A percentile compares a stretch with the other conserved stretches of the same genome.
These are phyloP conservation scores for Tuber microsphaerosporum DNA, from an alignment of 495 filamentous ascomycete species.

Conservation along the genomic window DNA sequence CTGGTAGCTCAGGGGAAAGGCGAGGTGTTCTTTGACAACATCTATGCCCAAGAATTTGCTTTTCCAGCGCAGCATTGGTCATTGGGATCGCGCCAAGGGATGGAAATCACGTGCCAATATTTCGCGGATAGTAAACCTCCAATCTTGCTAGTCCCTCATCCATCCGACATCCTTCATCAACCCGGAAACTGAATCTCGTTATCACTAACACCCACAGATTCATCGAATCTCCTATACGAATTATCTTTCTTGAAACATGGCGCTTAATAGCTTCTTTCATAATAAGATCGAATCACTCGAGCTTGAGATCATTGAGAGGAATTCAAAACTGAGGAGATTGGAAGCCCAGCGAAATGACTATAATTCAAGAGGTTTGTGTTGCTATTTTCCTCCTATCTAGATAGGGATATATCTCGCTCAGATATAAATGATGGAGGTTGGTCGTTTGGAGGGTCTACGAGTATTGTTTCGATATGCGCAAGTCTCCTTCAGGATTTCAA, in stretches of 20 bases:
- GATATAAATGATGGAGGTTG: background rate
- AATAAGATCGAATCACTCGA: constrained; percentile 99
- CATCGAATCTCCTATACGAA: constrained; percentile 1
- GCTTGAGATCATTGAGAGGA: constrained; percentile 97
- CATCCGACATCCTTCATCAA: constrained; percentile 19
- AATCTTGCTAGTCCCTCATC: constrained; percentile 15
- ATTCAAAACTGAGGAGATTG: constrained; percentile 85
- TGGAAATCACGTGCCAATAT: constrained; percentile 32
- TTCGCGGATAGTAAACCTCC: constrained; percentile 15
- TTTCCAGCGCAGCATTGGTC: constrained; percentile 5
- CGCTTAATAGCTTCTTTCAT: constrained; percentile 97
- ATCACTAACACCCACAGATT: constrained; percentile 21
- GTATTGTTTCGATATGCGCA: background rate
- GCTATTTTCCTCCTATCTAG: background rate
- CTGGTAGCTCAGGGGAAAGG: constrained; percentile 31
- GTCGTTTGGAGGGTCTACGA: background rate
- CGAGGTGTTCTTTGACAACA: constrained; percentile 36
- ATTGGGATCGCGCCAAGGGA: constrained; percentile 13
- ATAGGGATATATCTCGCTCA: background rate
- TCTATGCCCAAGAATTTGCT: constrained; percentile 14
- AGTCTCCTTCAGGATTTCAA: background rate
- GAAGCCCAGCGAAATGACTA: constrained; percentile 99
- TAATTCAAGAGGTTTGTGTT: constrained; percentile 67
- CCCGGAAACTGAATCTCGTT: constrained; percentile 7
- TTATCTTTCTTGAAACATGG: constrained; percentile 58